Conservation (phyloP, 2,329 filamentous ascomycete species). For the Gyromitra esculenta region DNA sequence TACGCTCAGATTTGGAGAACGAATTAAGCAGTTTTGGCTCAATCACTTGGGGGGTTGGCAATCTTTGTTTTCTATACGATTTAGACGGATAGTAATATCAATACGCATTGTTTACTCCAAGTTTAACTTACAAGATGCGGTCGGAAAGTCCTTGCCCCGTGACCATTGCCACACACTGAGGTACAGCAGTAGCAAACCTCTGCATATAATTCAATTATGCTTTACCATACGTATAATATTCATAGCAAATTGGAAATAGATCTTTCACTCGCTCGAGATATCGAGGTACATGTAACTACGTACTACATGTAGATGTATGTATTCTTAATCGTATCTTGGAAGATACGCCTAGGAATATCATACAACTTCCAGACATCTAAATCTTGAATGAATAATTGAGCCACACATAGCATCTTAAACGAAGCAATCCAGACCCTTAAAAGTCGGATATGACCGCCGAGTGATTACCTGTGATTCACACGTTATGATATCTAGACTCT, state of each 20-base stretch:
- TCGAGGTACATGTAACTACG: no score
- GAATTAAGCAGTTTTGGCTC: neutral
- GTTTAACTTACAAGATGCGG: no score
- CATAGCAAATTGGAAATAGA: neutral
- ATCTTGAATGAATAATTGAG: neutral
- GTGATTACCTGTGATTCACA: constrained; percentile 4
- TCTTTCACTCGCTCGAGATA: neutral
- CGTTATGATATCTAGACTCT: neutral
- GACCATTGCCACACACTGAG: no score
- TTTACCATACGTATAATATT: neutral
- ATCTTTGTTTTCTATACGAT: neutral
- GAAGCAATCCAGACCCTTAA: neutral
- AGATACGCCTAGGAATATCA: neutral
- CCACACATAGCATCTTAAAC: neutral
- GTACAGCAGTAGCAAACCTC: no score
- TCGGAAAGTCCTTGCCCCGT: no score
- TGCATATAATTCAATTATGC: no score
- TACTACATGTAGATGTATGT: no score
- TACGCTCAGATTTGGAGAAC: no score
- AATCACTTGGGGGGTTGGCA: neutral
- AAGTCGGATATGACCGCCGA: neutral
- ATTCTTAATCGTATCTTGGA: neutral
- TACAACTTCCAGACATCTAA: neutral
- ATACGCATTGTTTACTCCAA: neutral
- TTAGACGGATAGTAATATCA: neutral